Conservation (phyloP, 2,329 filamentous ascomycete species). For the Sclerotiophoma versabilis region DNA sequence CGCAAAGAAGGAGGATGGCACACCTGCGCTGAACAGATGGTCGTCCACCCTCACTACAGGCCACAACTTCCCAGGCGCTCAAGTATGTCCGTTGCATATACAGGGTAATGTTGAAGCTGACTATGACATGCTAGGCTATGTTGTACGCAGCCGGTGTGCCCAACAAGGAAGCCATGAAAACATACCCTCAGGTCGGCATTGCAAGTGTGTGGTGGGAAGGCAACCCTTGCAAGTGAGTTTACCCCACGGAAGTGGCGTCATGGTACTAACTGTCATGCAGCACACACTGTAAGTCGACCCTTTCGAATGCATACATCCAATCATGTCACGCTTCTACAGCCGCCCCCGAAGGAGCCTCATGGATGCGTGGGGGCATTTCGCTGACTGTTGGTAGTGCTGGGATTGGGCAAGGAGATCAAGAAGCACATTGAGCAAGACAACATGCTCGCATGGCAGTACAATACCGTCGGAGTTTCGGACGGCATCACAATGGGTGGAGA, state of each 20-base stretch:
- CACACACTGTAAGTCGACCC: slow-evolving; percentile 56
- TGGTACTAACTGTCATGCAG: slow-evolving; percentile 45
- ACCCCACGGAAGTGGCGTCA: slow-evolving; percentile 21
- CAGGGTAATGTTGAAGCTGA: neutral
- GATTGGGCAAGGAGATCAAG: slow-evolving; percentile 88
- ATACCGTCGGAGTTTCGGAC: slow-evolving; percentile 88
- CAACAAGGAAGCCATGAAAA: slow-evolving; percentile 84
- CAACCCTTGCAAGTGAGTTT: slow-evolving; percentile 87
- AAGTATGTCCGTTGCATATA: slow-evolving; percentile 61
- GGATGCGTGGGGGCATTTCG: slow-evolving; percentile 17
- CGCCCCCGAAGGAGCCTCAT: slow-evolving; percentile 17
- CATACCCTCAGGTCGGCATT: slow-evolving; percentile 86
- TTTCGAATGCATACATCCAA: neutral
- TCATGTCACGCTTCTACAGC: neutral
- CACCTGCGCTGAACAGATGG: slow-evolving; percentile 80
- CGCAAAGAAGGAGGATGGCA: slow-evolving; percentile 61
- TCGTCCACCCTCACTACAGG: slow-evolving; percentile 81
- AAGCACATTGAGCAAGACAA: slow-evolving; percentile 78
- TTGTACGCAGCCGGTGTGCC: slow-evolving; percentile 92
- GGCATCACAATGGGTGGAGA: slow-evolving; percentile 96
- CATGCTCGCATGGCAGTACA: slow-evolving; percentile 95
- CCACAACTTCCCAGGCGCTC: slow-evolving; percentile 91
- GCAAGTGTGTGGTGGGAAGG: slow-evolving; percentile 97
- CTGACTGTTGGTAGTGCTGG: slow-evolving; percentile 67
- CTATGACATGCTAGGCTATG: slow-evolving; percentile 74